Evolutionary conservation across 331 rosid genomes (phyloP).

Genomic region (Malus hybrid): DNA sequence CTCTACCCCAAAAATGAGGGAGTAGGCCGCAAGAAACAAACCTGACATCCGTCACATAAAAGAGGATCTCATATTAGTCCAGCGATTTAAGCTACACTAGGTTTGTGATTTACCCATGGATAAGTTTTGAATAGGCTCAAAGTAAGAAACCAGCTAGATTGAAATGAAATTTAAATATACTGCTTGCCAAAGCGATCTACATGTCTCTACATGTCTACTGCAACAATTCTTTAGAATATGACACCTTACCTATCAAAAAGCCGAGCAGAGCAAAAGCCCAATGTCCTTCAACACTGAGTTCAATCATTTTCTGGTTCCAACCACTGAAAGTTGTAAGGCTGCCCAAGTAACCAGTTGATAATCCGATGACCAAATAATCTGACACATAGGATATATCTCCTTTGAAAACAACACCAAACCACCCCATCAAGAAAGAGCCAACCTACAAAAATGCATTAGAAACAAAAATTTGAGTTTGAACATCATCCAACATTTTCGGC

Average conservation of each 20-base stretch:
- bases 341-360: constrained; percentile 79
- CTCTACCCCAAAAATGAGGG: constrained; percentile 60
- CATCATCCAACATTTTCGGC: background rate
- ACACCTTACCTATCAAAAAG: constrained; percentile 52
- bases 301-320: constrained; percentile 93
- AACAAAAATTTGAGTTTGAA: background rate
- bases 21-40: constrained; percentile 58
- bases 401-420: constrained; percentile 85
- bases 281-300: constrained; percentile 56
- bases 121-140: background rate
- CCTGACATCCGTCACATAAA: constrained; percentile 28
- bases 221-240: background rate
- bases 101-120: background rate
- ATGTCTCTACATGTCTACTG: background rate
- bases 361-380: constrained; percentile 62
- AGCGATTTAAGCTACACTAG: background rate
- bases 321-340: constrained; percentile 93
- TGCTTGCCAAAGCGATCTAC: background rate
- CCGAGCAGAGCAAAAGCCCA: constrained; percentile 62
- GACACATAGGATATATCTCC: constrained; percentile 51
- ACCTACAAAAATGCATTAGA: constrained; percentile 32
- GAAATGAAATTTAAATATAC: background rate
- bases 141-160: background rate
- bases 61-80: background rate
- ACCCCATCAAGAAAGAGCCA: constrained; percentile 90